Evolutionary conservation across 2,329 filamentous ascomycete species (phyloP), one percentile per base, ranked within the genome.

Genomic region (Pyricularia pennisetigena): DNA sequence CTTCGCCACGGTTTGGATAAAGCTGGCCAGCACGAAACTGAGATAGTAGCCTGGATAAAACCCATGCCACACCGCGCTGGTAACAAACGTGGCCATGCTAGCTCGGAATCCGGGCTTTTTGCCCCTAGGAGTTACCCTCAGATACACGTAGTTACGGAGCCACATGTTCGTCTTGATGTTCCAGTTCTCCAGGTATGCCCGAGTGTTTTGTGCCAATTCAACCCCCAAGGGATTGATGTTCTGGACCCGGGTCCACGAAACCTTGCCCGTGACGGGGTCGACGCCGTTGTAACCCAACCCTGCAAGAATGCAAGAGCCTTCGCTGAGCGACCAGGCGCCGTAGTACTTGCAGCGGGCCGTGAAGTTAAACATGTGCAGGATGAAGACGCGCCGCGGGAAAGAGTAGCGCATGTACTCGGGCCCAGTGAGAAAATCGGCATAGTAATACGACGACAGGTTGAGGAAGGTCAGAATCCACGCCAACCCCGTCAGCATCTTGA

Each of bases 121-220:
- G 68, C 95, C 95, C 73, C 91, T 91, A 0, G 95, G 95, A 0
- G 95, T 99, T 3, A 99, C 95, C 28, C 95, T 89, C 65, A 99
- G 84, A 76, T 98, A 99, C 73, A 99, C 85, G 76, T 97, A 99
- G 78, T 98, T 97, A 64, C 94, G 88, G 70, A 99, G 82, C 95
- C 95, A 99, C 74, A 92, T 88, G 78, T 97, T 99, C 14, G 95
- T 99, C 79, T 98, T 98, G 82, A 97, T 97, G 78, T 99, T 99
- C 95, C 95, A 99, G 74, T 88, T 91, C 65, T 90, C 94, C 3
- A 99, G 85, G 74, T 95, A 98, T 1, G 88, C 93, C 68, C 94
- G 89, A n/a, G 92, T 91, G 77, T 98, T 99, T 79, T 97, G 94
- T 0, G 94, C 95, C 0, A 88, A 84, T 80, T 99, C 95, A 30